phyloP scores from a whole-genome alignment of 1,284 basidiomycete genomes.

The Porodaedalea pini region DNA sequence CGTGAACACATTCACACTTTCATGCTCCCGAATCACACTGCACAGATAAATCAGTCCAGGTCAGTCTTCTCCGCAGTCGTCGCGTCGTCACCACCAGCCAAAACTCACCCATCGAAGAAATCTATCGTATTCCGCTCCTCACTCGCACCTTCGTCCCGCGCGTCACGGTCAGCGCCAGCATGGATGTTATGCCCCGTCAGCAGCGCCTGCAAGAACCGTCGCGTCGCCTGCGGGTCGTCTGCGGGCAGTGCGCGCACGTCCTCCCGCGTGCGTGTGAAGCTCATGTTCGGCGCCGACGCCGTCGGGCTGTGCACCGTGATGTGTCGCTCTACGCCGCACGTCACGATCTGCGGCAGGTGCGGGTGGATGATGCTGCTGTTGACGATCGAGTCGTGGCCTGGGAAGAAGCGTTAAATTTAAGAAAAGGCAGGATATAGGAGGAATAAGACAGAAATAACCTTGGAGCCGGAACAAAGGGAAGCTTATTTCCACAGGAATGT shows the following conservation, averaged over 20 bases:
- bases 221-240: conserved; percentile 23
- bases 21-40: conserved; percentile 13
- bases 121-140: conserved; percentile 13
- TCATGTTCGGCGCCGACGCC: conserved; percentile 44
- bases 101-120: conserved; percentile 17
- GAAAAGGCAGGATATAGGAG: background rate
- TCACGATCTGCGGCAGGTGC: conserved; percentile 58
- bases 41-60: background rate
- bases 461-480: conserved; percentile 53
- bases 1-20: conserved; percentile 7
- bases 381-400: conserved; percentile 71
- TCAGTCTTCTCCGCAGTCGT: too few species aligned
- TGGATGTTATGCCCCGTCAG: background rate
- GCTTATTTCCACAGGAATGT: conserved; percentile 53
- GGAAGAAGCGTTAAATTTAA: background rate
- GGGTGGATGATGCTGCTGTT: conserved; percentile 73
- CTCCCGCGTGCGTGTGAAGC: conserved; percentile 40
- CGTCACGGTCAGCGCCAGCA: too few species aligned
- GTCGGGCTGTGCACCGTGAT: conserved; percentile 68
- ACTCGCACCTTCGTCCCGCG: background rate
- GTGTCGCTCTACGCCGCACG: conserved; percentile 67
- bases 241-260: conserved; percentile 45
- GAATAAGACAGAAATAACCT: conserved; percentile 37
- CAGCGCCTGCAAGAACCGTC: conserved; percentile 1
- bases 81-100: background rate